phyloP scores from a whole-genome alignment of 768 basidiomycete genomes.

The Sporobolomyces phaffii region DNA sequence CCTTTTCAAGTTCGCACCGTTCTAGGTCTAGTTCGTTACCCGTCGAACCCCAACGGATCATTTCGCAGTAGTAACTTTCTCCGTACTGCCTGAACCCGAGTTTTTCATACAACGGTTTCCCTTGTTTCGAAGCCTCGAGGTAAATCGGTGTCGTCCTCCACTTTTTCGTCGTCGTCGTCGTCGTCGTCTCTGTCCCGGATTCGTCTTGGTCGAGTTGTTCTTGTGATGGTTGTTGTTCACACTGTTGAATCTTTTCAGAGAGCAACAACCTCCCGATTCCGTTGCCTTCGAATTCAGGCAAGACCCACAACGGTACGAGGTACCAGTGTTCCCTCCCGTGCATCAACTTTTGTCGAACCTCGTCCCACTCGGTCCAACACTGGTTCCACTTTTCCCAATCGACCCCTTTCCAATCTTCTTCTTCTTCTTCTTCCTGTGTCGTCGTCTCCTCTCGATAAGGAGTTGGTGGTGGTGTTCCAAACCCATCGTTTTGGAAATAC shows the following conservation, averaged over 20 bases:
- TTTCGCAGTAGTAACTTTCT: slow-evolving; percentile 8
- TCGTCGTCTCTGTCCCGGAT: no score
- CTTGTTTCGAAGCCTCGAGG: slow-evolving; percentile 22
- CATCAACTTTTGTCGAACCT: slow-evolving; percentile 4
- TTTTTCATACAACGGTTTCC: slow-evolving; percentile 25
- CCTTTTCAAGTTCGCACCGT: neutral
- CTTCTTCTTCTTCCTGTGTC: neutral
- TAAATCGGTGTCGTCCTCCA: slow-evolving; percentile 18
- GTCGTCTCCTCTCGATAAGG: no score
- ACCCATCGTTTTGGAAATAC: neutral
- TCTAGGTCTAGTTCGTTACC: neutral
- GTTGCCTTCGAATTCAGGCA: slow-evolving; percentile 12
- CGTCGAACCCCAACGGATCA: slow-evolving; percentile 8
- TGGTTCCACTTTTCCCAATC: slow-evolving; percentile 11
- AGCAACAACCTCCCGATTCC: slow-evolving; percentile 23
- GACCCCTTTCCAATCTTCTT: slow-evolving; percentile 4
- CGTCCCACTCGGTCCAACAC: slow-evolving; percentile 29
- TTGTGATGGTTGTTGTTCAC: slow-evolving; percentile 1
- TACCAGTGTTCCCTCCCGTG: slow-evolving; percentile 18
- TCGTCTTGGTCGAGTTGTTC: no score
- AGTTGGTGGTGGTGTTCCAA: no score
- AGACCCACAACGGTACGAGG: slow-evolving; percentile 22
- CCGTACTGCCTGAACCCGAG: slow-evolving; percentile 16
- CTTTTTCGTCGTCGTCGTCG: no score
- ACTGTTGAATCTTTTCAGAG: slow-evolving; percentile 13